Conservation (phyloP, 108 stramenopile species). For the Skeletonema potamos region DNA sequence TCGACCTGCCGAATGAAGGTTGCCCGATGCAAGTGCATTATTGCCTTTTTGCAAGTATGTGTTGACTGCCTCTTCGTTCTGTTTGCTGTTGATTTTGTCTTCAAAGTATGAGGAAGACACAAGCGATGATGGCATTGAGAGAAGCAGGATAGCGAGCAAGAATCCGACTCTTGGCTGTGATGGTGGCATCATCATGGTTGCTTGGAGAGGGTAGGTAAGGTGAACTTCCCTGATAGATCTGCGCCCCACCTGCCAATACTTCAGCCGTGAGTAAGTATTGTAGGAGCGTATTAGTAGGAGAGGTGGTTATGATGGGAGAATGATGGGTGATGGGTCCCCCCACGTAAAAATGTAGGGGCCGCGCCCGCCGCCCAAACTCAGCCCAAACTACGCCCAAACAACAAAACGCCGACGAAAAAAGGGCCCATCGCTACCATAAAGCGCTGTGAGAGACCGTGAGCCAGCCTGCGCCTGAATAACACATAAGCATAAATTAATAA, state of each 20-base stretch:
- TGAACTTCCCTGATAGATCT: too few relatives aligned
- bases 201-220: too few relatives aligned
- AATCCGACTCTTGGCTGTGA: background rate
- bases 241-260: too few relatives aligned
- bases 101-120: background rate
- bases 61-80: constrained; percentile 10
- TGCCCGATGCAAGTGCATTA: constrained; percentile 29
- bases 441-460: background rate
- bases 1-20: constrained; percentile 12
- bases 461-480: background rate
- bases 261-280: too few relatives aligned
- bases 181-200: background rate
- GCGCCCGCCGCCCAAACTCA: too few relatives aligned
- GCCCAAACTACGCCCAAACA: too few relatives aligned
- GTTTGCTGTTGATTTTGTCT: background rate
- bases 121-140: background rate
- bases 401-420: too few relatives aligned
- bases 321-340: too few relatives aligned
- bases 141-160: background rate
- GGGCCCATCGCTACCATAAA: too few relatives aligned
- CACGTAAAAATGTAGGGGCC: too few relatives aligned
- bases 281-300: too few relatives aligned
- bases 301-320: too few relatives aligned
- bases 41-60: constrained; percentile 25
- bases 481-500: constrained; percentile 6